Conservation (phyloP, 2,329 filamentous ascomycete genomes). For the Xylaria sp. region DNA sequence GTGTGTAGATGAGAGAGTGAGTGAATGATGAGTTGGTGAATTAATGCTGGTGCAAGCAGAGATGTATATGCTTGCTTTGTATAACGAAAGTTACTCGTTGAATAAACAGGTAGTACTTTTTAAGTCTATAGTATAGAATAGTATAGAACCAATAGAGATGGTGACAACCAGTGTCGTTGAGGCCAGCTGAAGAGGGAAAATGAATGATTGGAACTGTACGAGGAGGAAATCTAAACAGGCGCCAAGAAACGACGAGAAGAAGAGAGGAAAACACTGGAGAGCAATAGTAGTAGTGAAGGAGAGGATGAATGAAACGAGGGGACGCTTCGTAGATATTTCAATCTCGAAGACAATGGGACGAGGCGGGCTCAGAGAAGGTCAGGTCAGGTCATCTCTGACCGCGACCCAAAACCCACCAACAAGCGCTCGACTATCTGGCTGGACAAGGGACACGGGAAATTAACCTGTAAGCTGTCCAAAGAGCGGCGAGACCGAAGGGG, state of each 20-base stretch:
- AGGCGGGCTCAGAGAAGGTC: constrained; percentile 1
- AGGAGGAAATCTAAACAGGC: constrained; percentile 14
- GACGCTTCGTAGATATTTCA: constrained; percentile 35
- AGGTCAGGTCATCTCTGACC: not conserved
- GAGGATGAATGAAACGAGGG: constrained; percentile 10
- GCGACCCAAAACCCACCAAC: not conserved
- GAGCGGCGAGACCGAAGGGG: constrained; percentile 14
- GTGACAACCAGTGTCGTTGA: constrained; percentile 37
- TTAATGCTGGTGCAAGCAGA: not conserved
- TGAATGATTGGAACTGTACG: constrained; percentile 4
- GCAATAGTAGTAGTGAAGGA: not conserved
- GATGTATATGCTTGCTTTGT: not conserved
- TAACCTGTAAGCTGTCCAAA: constrained; percentile 1
- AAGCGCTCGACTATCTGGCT: constrained; percentile 21
- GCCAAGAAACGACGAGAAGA: not conserved
- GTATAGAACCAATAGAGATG: constrained; percentile 19
- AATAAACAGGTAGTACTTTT: constrained; percentile 6
- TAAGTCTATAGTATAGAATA: not conserved
- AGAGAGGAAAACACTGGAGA: constrained; percentile 11
- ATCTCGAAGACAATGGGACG: constrained; percentile 35
- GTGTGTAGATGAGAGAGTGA: constrained; percentile 7
- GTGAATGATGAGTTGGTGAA: not conserved
- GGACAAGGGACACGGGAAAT: constrained; percentile 7
- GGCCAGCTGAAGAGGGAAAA: constrained; percentile 17
- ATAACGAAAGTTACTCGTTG: constrained; percentile 5